These are phyloP conservation scores for Ogataea zsoltii DNA, from an alignment of 805 yeast genomes.

Conservation along the genomic window DNA sequence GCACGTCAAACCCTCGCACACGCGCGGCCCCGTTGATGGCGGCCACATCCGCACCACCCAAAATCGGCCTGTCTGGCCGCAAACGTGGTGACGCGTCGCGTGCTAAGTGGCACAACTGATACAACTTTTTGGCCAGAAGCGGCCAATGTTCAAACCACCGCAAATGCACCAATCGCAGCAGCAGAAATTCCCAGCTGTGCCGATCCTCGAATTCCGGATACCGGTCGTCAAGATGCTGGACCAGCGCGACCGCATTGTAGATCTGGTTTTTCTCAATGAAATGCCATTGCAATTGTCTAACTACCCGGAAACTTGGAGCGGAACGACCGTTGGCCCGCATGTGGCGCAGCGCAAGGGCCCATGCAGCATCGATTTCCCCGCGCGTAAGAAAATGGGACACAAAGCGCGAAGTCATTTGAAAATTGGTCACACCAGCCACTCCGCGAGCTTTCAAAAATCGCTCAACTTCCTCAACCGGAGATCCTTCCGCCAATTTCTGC, in stretches of 20 bases:
- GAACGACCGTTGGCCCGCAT: constrained; percentile 1
- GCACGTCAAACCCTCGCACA: constrained; percentile 12
- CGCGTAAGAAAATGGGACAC: constrained; percentile 3
- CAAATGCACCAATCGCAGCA: constrained; percentile 2
- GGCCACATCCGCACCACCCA: constrained; percentile 7
- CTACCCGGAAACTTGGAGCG: constrained; percentile 12
- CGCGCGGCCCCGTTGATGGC: constrained; percentile 6
- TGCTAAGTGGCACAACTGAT: constrained; percentile 10
- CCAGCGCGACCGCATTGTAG: constrained; percentile 18
- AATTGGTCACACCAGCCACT: neutral
- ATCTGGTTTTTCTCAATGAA: constrained; percentile 13
- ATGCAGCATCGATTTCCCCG: constrained; percentile 10
- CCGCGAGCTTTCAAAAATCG: constrained; percentile 1
- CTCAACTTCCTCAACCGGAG: neutral
- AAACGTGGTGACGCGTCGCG: neutral
- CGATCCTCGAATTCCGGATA: constrained; percentile 12
- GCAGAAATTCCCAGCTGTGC: constrained; percentile 9
- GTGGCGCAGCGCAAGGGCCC: constrained; percentile 9
- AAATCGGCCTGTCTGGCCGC: neutral
- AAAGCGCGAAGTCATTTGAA: neutral
- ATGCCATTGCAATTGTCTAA: constrained; percentile 13
- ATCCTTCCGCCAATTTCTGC: constrained; percentile 2
- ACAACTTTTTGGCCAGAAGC: constrained; percentile 15
- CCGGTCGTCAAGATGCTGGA: constrained; percentile 7
- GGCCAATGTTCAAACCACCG: constrained; percentile 13